Conservation (phyloP, 129 eudicot genomes). For the Artemisia tridentata region DNA sequence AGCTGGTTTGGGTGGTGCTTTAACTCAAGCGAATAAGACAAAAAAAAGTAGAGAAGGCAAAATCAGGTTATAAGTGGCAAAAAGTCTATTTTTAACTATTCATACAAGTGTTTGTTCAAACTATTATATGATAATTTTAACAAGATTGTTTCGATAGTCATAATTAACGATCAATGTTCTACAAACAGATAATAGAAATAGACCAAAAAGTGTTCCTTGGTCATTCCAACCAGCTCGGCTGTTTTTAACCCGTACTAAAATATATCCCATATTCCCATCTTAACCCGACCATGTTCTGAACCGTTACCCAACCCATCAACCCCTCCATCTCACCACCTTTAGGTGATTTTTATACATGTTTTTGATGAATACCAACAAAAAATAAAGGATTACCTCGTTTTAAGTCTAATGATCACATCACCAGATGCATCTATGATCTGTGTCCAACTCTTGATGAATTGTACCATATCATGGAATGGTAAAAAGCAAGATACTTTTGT, state of each 20-base stretch:
- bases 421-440: slow-evolving; percentile 58
- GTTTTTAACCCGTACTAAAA: neutral
- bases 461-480: slow-evolving; percentile 43
- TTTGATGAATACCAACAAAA: neutral
- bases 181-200: neutral
- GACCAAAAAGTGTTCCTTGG: neutral
- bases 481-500: slow-evolving; percentile 46
- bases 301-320: neutral
- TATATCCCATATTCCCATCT: no score
- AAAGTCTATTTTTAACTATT: neutral
- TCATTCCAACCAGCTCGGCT: neutral
- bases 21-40: neutral
- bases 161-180: no score
- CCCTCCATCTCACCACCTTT: neutral
- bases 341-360: neutral
- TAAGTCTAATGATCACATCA: slow-evolving; percentile 61
- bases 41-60: neutral
- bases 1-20: neutral
- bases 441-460: slow-evolving; percentile 51
- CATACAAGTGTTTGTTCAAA: neutral
- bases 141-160: no score
- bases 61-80: neutral
- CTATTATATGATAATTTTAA: neutral
- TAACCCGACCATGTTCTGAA: neutral
- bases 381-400: slow-evolving; percentile 56